phyloP scores from a whole-genome alignment of 306 rosid species.

The Leucaena leucocephala region DNA sequence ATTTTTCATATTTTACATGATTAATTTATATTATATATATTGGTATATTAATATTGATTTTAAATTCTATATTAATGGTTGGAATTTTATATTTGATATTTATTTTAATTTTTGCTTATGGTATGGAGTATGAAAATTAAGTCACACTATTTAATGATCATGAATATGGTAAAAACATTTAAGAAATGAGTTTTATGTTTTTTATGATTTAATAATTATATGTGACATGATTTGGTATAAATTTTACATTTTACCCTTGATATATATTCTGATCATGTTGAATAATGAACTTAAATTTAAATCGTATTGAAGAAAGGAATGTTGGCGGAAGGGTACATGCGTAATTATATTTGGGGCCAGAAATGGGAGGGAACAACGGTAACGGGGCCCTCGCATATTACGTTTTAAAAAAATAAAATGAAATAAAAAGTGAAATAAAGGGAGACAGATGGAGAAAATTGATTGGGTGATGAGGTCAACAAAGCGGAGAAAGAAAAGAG shows the following conservation, averaged over 20 bases:
- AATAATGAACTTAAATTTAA: not conserved
- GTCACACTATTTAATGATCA: not conserved
- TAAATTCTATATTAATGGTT: no score
- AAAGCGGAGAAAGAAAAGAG: not conserved
- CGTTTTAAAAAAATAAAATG: not conserved
- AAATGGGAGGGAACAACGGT: not conserved
- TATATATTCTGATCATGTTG: not conserved
- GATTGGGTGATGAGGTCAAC: slow-evolving; percentile 3
- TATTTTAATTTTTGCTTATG: no score
- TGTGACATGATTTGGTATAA: not conserved
- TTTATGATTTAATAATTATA: no score
- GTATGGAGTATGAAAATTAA: no score
- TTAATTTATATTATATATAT: no score
- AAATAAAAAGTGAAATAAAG: not conserved
- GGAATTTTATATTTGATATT: no score
- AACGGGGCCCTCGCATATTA: not conserved
- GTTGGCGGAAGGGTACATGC: not conserved
- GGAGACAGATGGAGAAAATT: slow-evolving; percentile 4
- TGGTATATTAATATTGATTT: no score
- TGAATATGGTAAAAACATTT: no score
- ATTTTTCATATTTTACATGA: no score
- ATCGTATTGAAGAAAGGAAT: not conserved
- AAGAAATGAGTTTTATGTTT: no score
- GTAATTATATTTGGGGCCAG: not conserved
- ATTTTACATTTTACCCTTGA: no score